Base-by-base conservation (phyloP, 2,329 filamentous ascomycete species). In the Fusarium nygamai region DNA sequence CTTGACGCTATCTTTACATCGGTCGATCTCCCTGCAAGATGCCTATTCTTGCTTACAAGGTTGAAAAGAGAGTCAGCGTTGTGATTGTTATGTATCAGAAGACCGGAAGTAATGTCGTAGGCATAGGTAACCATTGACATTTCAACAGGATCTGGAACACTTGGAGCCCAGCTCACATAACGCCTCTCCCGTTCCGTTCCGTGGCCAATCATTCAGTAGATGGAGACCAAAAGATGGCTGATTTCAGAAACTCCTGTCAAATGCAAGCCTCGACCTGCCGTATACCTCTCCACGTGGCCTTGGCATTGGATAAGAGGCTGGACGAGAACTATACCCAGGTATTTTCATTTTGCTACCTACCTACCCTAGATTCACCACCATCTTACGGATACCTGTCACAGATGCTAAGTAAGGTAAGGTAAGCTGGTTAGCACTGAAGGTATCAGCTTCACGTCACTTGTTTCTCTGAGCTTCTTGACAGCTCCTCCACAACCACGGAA, bases 211-310 rank as follows among this genome's bases (percentile, higher is more conserved):
- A 39, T 36, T 38, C 31, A 53, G 50, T 46, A 27, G 47, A 72
- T 57, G 48, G 36, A 24, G 44, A 66, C 13, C 44, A 50, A 34
- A 53, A 8, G 13, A n/a, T 13, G 50, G 24, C 31, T 29, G 34
- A n/a, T 41, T 39, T 29, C n/a, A 31, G 48, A 57, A 38, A 33
- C 38, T 44, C 43, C 17, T 63, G 44, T 50, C 46, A 48, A 20
- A 61, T 73, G 70, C 53, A 73, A 58, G 58, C 36, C 44, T 68
- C 61, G 47, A 57, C 56, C 41, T 62, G 47, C 24, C 36, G 34
- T 38, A 38, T 39, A 39, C 47, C 38, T 44, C 36, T 76, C 75
- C 76, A 78, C 76, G 75, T 78, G 75, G 76, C 64, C 68, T 46
- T 64, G 58, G 70, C 66, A 78, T 69, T 78, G 76, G 76, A 68